A percentile compares a stretch with the other conserved stretches of the same genome.
Evolutionary conservation across 192 early-diverging fungal species (phyloP).

Genomic region (Coemansia sp.): DNA sequence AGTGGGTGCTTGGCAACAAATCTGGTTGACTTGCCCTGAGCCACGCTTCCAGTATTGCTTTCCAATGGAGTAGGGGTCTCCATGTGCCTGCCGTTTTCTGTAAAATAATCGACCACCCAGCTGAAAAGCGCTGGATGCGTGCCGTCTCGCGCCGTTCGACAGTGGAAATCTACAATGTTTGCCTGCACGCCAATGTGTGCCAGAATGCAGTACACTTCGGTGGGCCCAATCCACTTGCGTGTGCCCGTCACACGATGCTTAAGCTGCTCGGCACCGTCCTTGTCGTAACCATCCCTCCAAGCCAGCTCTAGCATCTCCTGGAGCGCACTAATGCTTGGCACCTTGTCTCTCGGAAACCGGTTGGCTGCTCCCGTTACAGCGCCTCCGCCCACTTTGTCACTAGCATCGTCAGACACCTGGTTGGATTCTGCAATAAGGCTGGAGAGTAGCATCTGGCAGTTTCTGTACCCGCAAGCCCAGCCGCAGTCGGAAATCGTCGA

Average conservation of each 20-base stretch:
- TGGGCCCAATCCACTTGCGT: conserved; percentile 72
- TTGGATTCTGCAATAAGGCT: conserved; percentile 26
- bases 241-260: conserved; percentile 57
- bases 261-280: conserved; percentile 58
- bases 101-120: conserved; percentile 63
- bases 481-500: conserved; percentile 50
- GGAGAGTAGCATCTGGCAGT: conserved; percentile 67
- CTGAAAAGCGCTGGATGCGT: conserved; percentile 59
- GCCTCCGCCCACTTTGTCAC: neutral
- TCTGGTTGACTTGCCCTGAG: conserved; percentile 1
- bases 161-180: conserved; percentile 67
- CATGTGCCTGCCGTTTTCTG: neutral
- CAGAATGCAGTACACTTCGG: conserved; percentile 66
- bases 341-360: conserved; percentile 1
- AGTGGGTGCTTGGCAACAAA: conserved; percentile 62
- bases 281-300: conserved; percentile 65
- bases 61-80: neutral
- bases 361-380: neutral
- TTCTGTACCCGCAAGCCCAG: conserved; percentile 76
- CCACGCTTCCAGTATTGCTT: neutral
- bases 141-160: conserved; percentile 56
- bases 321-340: conserved; percentile 47
- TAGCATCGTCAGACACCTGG: neutral
- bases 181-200: conserved; percentile 57
- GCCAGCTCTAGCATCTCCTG: conserved; percentile 60